A percentile compares a stretch with the other conserved stretches of the same genome.
Evolutionary conservation across 2,329 filamentous ascomycete species (phyloP).

Genomic region (Claviceps purpurea): DNA sequence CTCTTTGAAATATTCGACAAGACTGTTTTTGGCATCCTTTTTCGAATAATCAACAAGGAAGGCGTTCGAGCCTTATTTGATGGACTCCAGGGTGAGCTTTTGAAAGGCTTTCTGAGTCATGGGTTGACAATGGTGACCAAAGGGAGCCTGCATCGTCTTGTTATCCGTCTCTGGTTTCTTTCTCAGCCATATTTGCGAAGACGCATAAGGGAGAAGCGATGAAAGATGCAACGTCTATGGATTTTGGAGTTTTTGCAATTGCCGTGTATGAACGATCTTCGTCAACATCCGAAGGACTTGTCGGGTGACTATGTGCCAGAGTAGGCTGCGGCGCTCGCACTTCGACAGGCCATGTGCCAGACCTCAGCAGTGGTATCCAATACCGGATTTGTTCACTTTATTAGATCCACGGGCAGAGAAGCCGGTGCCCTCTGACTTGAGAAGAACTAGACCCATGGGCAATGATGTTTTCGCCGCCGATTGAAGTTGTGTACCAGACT

Average conservation of each 20-base stretch:
- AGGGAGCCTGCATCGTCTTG: constrained; percentile 56
- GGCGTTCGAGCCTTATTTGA: constrained; percentile 60
- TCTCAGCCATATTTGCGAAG: constrained; percentile 15
- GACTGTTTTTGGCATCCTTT: constrained; percentile 51
- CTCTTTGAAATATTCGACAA: constrained; percentile 16
- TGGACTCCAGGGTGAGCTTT: constrained; percentile 60
- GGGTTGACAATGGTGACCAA: constrained; percentile 82
- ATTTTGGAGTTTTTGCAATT: neutral
- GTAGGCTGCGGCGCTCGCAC: neutral
- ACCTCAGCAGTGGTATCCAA: constrained; percentile 68
- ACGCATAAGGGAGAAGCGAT: constrained; percentile 7
- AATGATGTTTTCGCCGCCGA: constrained; percentile 44
- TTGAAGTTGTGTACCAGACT: constrained; percentile 25
- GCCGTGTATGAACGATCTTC: neutral
- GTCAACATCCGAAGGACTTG: neutral
- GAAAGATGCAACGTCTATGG: neutral
- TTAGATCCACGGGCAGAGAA: constrained; percentile 82
- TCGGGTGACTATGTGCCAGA: neutral
- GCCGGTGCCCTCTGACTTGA: constrained; percentile 79
- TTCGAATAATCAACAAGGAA: constrained; percentile 46
- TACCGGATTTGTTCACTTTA: constrained; percentile 63
- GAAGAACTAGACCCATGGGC: constrained; percentile 60
- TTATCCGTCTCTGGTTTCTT: constrained; percentile 60
- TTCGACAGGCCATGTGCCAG: neutral
- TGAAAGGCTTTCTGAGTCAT: constrained; percentile 76